Base-by-base conservation (phyloP, 2,329 filamentous ascomycete genomes). In the Alternaria infectoria region DNA sequence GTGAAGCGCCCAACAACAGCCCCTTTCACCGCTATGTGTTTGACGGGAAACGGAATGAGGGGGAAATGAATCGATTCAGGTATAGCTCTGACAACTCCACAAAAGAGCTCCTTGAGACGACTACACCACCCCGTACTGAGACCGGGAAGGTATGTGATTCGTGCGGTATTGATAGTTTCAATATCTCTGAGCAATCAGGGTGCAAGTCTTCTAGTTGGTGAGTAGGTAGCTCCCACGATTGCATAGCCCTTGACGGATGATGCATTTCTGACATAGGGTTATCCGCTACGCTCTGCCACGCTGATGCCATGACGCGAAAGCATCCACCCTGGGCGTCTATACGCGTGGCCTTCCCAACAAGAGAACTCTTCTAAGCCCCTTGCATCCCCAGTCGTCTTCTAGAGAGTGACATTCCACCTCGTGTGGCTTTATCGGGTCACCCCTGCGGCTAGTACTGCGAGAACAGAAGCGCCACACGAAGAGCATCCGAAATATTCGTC, bases 1-100 rank as follows among this genome's bases (percentile, higher is more conserved):
- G 30, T 28, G 32, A 51, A 58, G 54, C 23, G n/a, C 56, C 36
- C 25, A 47, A 52, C 25, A 28, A 13, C 19, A 40, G 43, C 57
- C 26, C 32, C 32, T 51, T 28, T 46, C 50, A 44, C 56, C 25
- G 12, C 17, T 59, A 17, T n/a, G 17, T 59, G 47, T 17, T 55
- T 51, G 32, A 61, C 67, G 65, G 65, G 56, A 57, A 68, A 68
- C 62, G 65, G 59, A 64, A 25, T 61, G 63, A 64, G 63, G 67
- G 67, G 57, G 59, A 57, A 57, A 57, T 54, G 54, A 61, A 57
- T 57, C 57, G 23, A 43, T 56, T 67, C 23, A 59, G 66, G 61
- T 15, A 62, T 69, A 67, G 61, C 46, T 52, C 46, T 26, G 43
- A 50, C 26, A 45, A 56, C 32, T 40, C 59, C 52, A 59, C 55